Conservation (phyloP, 1,284 basidiomycete species). For the Naganishia sp. region DNA sequence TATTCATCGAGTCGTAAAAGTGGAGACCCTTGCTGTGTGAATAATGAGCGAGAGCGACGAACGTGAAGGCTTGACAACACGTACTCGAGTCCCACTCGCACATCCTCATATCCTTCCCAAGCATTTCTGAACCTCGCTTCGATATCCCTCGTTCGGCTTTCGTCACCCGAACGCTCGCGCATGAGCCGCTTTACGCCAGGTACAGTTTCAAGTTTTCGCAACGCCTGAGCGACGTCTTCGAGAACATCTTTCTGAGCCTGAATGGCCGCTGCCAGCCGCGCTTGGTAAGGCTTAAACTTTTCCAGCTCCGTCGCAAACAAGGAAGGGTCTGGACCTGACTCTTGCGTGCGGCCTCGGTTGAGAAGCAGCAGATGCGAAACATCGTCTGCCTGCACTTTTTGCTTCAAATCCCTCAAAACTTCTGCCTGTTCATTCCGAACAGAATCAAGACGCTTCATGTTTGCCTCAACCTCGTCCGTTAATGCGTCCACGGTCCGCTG, state of each 20-base stretch:
- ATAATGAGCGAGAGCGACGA: background rate
- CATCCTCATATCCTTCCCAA: constrained; percentile 80
- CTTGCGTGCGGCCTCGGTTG: constrained; percentile 75
- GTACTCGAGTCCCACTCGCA: constrained; percentile 76
- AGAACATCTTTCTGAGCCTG: constrained; percentile 72
- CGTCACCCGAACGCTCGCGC: constrained; percentile 74
- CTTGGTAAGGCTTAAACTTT: constrained; percentile 90
- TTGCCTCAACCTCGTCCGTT: constrained; percentile 75
- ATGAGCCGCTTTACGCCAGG: constrained; percentile 70
- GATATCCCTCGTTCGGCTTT: constrained; percentile 72
- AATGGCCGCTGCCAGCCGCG: constrained; percentile 71
- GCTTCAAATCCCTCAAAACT: constrained; percentile 88
- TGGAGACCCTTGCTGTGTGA: constrained; percentile 71
- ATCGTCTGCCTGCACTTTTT: constrained; percentile 81
- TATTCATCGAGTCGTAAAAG: constrained; percentile 82
- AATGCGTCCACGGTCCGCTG: constrained; percentile 65
- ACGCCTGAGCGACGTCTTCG: constrained; percentile 67
- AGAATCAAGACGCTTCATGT: constrained; percentile 72
- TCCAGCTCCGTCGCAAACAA: constrained; percentile 91
- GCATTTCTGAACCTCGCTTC: constrained; percentile 71
- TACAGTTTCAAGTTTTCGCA: constrained; percentile 70
- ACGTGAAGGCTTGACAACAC: constrained; percentile 48
- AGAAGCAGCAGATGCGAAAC: constrained; percentile 92
- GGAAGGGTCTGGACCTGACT: constrained; percentile 68
- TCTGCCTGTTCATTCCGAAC: constrained; percentile 81